Evolutionary conservation across 2,329 filamentous ascomycete species (phyloP).

Genomic region (Apiospora arundinis): DNA sequence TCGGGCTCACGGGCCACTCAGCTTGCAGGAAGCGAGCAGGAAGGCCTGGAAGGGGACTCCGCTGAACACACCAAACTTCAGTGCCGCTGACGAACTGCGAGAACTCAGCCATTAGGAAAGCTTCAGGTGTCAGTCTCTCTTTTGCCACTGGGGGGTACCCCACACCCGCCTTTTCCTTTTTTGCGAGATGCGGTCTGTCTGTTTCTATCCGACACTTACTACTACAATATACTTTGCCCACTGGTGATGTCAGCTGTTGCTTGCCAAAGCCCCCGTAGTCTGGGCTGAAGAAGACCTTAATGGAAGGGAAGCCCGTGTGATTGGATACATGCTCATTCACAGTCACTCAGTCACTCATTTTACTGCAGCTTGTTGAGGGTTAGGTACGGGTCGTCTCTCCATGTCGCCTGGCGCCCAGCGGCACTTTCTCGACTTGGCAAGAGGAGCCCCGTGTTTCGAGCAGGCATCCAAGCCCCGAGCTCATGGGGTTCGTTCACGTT

Average conservation of each 20-base stretch:
- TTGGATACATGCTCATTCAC: neutral
- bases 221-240: neutral
- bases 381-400: neutral
- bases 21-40: neutral
- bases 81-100: conserved; percentile 6
- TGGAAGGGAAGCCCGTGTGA: neutral
- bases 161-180: neutral
- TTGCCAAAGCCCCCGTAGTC: neutral
- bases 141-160: conserved; percentile 8
- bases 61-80: conserved; percentile 7
- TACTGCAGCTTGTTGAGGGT: neutral
- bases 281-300: neutral
- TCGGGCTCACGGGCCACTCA: neutral
- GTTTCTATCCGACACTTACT: neutral
- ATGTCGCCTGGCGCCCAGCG: neutral
- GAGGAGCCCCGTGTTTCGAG: conserved; percentile 16
- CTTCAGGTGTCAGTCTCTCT: neutral
- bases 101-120: conserved; percentile 1
- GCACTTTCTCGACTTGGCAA: neutral
- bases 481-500: conserved; percentile 13
- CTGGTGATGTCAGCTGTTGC: conserved; percentile 14
- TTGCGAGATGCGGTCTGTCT: neutral
- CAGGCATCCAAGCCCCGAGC: conserved; percentile 13
- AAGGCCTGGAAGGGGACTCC: neutral
- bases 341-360: neutral